These are phyloP conservation scores for Chlorella sp. DNA, from an alignment of 139 green algal species.

Conservation along the genomic window DNA sequence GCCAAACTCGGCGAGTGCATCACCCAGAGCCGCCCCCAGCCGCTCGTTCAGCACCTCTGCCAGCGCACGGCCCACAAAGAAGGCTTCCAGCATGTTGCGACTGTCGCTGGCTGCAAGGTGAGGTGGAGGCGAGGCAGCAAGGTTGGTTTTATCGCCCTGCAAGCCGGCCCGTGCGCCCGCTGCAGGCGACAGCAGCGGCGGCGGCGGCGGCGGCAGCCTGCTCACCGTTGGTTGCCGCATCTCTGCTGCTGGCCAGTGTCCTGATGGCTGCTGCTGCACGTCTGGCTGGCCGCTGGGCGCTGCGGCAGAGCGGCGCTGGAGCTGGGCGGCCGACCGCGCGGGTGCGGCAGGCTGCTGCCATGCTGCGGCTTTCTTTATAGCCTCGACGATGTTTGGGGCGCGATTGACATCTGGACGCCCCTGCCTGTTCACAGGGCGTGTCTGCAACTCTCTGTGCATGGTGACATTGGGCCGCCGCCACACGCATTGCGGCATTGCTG, in stretches of 20 bases:
- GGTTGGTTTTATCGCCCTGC: background rate
- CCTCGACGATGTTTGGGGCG: no score
- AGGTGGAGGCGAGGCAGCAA: background rate
- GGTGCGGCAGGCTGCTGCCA: no score
- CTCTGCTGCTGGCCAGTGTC: background rate
- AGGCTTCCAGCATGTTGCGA: conserved; percentile 51
- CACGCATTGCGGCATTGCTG: no score
- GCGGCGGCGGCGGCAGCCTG: background rate
- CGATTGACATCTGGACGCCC: no score
- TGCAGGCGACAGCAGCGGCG: background rate
- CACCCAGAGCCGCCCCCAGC: conserved; percentile 44
- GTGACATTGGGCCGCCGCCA: no score
- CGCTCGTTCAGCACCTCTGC: conserved; percentile 57
- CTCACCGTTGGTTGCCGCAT: background rate
- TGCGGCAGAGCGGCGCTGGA: no score
- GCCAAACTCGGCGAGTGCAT: conserved; percentile 49
- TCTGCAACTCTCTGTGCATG: no score
- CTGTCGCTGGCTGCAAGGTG: conserved; percentile 16
- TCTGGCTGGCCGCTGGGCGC: no score
- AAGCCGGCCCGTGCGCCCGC: background rate
- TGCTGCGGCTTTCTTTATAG: no score
- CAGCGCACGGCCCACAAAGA: conserved; percentile 53
- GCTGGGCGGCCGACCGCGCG: no score
- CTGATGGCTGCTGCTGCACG: no score
- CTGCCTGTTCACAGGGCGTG: no score